Conservation (phyloP, 805 yeast genomes). For the Henningerozyma blattae region DNA sequence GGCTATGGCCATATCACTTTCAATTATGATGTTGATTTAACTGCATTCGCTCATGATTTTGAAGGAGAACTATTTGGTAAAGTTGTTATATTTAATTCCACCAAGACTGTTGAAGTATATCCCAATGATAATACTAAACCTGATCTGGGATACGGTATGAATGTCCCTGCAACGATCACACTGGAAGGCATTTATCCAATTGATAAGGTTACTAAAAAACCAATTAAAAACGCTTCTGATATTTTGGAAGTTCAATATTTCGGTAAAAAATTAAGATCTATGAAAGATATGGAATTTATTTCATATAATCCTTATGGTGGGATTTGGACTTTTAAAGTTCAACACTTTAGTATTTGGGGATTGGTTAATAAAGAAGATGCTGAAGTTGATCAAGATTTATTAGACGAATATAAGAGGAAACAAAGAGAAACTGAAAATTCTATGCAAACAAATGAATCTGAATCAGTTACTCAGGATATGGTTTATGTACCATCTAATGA, state of each 20-base stretch:
- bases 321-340: slow-evolving; percentile 69
- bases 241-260: slow-evolving; percentile 34
- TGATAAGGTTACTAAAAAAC: slow-evolving; percentile 19
- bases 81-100: slow-evolving; percentile 34
- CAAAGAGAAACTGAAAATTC: background rate
- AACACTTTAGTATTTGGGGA: slow-evolving; percentile 95
- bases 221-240: slow-evolving; percentile 20
- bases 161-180: slow-evolving; percentile 66
- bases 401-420: slow-evolving; percentile 10
- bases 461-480: background rate
- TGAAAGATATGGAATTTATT: slow-evolving; percentile 65
- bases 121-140: slow-evolving; percentile 45
- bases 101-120: slow-evolving; percentile 47
- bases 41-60: slow-evolving; percentile 34
- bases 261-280: slow-evolving; percentile 37
- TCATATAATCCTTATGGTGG: slow-evolving; percentile 69
- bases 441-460: background rate
- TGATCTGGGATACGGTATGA: slow-evolving; percentile 53
- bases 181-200: slow-evolving; percentile 49
- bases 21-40: slow-evolving; percentile 55
- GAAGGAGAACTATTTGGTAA: slow-evolving; percentile 28
- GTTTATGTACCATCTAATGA: background rate
- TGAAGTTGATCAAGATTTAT: slow-evolving; percentile 39
- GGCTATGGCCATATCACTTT: slow-evolving; percentile 61
- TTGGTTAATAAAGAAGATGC: slow-evolving; percentile 55